Percentiles rank a stretch among this genome's conserved stretches.
Conservation (phyloP, 2,329 filamentous ascomycete genomes). For the Nannizziopsis barbatae region DNA sequence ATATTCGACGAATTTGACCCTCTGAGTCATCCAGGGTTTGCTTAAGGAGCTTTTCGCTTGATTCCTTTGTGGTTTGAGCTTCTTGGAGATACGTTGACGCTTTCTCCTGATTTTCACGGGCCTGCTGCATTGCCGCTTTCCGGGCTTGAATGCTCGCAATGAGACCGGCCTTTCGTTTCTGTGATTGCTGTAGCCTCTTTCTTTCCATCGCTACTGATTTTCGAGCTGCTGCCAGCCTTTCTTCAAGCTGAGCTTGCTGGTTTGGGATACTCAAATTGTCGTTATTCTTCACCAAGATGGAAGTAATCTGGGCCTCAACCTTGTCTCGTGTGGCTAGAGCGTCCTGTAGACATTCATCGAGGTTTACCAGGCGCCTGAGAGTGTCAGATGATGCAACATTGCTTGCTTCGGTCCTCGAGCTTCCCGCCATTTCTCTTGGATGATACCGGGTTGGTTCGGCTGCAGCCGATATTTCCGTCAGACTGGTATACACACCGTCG, state of each 20-base stretch:
- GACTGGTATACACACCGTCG: conserved; percentile 74
- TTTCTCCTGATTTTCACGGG: conserved; percentile 48
- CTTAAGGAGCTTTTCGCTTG: conserved; percentile 46
- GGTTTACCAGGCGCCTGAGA: conserved; percentile 74
- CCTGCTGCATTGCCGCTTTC: conserved; percentile 55
- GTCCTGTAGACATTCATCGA: conserved; percentile 86
- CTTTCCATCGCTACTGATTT: conserved; percentile 51
- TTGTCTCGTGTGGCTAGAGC: conserved; percentile 64
- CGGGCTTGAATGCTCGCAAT: conserved; percentile 54
- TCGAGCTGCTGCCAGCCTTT: conserved; percentile 33
- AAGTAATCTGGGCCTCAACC: conserved; percentile 67
- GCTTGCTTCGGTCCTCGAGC: conserved; percentile 40
- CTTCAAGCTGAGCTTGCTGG: conserved; percentile 29
- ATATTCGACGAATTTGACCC: conserved; percentile 79
- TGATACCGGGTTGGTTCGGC: conserved; percentile 22
- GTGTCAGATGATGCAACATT: conserved; percentile 73
- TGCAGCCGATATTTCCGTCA: conserved; percentile 54
- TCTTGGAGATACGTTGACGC: conserved; percentile 52
- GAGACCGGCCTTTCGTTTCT: conserved; percentile 56
- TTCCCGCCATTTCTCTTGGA: not conserved
- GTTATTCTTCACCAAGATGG: conserved; percentile 32
- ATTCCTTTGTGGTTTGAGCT: conserved; percentile 48
- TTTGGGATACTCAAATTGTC: conserved; percentile 23
- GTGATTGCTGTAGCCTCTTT: conserved; percentile 52
- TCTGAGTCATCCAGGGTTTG: conserved; percentile 54